Evolutionary conservation across 352 stramenopile genomes (phyloP), one percentile per base, ranked within the genome.

Genomic region (Globisporangium acanthophoron): DNA sequence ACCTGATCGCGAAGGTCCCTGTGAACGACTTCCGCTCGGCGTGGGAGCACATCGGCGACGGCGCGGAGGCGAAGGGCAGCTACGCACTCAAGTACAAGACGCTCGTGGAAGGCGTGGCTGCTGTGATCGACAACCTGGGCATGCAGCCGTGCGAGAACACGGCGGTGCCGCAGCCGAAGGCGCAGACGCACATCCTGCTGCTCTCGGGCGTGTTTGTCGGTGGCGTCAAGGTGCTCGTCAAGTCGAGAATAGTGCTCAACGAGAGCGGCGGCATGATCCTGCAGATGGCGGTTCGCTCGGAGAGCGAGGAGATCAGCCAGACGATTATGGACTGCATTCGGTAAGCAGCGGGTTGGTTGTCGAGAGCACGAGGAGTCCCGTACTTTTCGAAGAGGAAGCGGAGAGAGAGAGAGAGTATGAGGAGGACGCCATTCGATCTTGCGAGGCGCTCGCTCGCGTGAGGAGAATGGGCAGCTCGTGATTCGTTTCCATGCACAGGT

Each of bases 141-240:
- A 99, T 99, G 97, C 89, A 98, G 74, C 78, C 96, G 11, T 99
- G 96, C 65, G 95, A 98, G 68, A 97, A 96, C 66, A 98, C 96
- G 27, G 88, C 81, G 40, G 78, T 87, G 15, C 84, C 81, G 39
- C 87, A 88, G 55, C 80, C 81, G n/a, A 90, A 90, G 59, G 78
- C 92, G 21, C 98, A 98, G 68, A 88, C 94, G 33, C 96, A 99
- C 73, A 97, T 98, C 67, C 67, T 99, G 61, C 81, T 99, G 68
- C 78, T 99, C 43, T 98, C 90, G 44, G 97, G 96, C 39, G 87
- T 98, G 27, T 99, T 99, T 83, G 90, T 99, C 39, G 91, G 92
- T 46, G 92, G 94, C 56, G 74, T 97, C 59, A 94, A 97, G 65
- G 92, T 98, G 24, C 78, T 99, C 54, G 95, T 97, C n/a, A 88